Evolutionary conservation across 2,329 filamentous ascomycete species (phyloP).

Genomic region (Hymenoscyphus fraxineus): DNA sequence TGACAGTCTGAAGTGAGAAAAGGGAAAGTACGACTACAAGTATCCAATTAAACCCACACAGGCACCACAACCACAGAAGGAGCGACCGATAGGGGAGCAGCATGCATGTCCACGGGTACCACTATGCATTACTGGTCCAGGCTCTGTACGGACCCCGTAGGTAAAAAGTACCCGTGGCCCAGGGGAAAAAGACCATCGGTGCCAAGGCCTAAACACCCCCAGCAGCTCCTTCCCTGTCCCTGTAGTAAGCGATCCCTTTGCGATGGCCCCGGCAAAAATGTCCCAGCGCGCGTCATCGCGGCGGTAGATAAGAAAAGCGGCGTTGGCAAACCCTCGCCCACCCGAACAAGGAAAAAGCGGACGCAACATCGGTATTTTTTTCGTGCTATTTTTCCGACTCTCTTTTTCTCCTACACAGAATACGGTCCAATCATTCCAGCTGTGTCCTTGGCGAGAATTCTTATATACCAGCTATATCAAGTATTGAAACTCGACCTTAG

Average conservation of each 20-base stretch:
- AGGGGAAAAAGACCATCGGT: background rate
- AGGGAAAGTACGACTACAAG: background rate
- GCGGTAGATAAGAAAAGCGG: constrained; percentile 1
- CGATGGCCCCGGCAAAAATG: no score
- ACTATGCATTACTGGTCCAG: background rate
- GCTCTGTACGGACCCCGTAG: no score
- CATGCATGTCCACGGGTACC: background rate
- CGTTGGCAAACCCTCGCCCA: background rate
- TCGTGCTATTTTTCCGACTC: no score
- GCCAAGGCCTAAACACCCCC: background rate
- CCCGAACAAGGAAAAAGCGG: no score
- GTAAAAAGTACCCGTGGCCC: no score
- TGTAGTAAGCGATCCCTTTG: no score
- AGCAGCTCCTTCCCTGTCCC: background rate
- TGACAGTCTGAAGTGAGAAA: background rate
- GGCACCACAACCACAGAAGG: background rate
- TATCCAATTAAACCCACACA: background rate
- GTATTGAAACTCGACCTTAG: no score
- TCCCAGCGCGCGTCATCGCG: background rate
- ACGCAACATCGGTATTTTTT: no score
- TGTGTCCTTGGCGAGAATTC: no score
- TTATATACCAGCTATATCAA: no score
- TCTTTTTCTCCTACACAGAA: no score
- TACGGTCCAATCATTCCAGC: no score
- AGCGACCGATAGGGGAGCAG: background rate